Conservation (phyloP, 768 basidiomycete species). For the Cystobasidium ongulense region DNA sequence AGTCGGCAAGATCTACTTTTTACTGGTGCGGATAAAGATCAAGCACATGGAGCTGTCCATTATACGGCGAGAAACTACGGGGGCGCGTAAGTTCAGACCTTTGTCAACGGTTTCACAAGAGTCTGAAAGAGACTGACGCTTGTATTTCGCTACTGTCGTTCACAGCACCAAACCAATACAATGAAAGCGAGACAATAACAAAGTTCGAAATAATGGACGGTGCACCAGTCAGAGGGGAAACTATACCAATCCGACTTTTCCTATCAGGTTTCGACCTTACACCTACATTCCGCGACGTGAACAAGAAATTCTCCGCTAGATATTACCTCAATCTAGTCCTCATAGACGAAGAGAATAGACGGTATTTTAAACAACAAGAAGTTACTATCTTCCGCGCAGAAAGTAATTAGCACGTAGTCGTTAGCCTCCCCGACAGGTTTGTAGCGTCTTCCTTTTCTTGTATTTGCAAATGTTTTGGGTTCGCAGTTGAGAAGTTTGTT, state of each 20-base stretch:
- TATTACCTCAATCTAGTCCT: conserved; percentile 97
- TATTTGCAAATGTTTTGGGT: neutral
- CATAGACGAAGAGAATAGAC: conserved; percentile 93
- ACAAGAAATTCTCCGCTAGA: conserved; percentile 95
- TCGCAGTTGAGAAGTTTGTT: neutral
- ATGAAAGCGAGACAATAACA: conserved; percentile 96
- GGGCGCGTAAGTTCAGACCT: conserved; percentile 49
- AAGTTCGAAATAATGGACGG: conserved; percentile 99
- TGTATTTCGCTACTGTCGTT: neutral
- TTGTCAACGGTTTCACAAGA: neutral
- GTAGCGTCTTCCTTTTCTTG: neutral
- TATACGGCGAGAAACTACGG: conserved; percentile 93
- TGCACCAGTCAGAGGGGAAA: conserved; percentile 93
- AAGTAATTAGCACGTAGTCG: neutral
- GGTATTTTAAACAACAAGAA: conserved; percentile 97
- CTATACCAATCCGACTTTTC: conserved; percentile 94
- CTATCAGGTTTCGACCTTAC: conserved; percentile 96
- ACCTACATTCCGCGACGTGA: conserved; percentile 96
- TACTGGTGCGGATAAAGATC: conserved; percentile 95
- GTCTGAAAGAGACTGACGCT: neutral
- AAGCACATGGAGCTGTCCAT: conserved; percentile 99
- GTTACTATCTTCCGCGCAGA: conserved; percentile 61
- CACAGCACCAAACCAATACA: conserved; percentile 93
- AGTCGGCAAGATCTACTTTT: conserved; percentile 98
- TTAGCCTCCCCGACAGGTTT: neutral